These are phyloP conservation scores for Dispira simplex DNA, from an alignment of 192 early-diverging fungal species.

Conservation along the genomic window DNA sequence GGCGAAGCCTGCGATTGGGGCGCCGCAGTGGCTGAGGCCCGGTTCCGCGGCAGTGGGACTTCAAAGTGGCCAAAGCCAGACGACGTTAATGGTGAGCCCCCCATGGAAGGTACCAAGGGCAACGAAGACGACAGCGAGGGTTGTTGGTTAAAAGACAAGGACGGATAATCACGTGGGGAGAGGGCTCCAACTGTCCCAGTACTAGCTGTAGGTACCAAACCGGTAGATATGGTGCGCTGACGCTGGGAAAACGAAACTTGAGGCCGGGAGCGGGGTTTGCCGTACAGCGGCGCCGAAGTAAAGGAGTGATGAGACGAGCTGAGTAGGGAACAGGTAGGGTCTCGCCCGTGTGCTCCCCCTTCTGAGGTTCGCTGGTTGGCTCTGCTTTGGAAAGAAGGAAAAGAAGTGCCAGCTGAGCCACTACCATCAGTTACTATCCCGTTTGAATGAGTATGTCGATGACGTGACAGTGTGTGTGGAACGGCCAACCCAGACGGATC, in stretches of 20 bases:
- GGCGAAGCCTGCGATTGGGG: neutral
- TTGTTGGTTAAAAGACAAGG: neutral
- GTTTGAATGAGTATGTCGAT: neutral
- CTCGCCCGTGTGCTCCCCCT: neutral
- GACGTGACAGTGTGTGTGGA: neutral
- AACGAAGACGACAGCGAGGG: neutral
- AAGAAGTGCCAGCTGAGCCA: neutral
- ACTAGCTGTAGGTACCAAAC: neutral
- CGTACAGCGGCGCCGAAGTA: neutral
- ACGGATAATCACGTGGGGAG: neutral
- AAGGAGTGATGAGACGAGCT: neutral
- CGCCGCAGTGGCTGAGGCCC: neutral
- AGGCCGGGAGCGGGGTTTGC: neutral
- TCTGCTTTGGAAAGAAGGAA: neutral
- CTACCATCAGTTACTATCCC: neutral
- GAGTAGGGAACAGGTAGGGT: neutral
- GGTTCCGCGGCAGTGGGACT: constrained; percentile 3
- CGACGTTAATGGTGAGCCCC: too few species aligned
- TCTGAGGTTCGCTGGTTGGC: too few species aligned
- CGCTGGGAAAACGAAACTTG: neutral
- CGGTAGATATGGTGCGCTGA: neutral
- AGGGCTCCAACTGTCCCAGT: neutral
- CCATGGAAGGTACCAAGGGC: neutral
- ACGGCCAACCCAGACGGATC: neutral
- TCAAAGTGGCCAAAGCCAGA: neutral